Evolutionary conservation across 2,329 filamentous ascomycete species (phyloP).

Genomic region (Beauveria sp.): DNA sequence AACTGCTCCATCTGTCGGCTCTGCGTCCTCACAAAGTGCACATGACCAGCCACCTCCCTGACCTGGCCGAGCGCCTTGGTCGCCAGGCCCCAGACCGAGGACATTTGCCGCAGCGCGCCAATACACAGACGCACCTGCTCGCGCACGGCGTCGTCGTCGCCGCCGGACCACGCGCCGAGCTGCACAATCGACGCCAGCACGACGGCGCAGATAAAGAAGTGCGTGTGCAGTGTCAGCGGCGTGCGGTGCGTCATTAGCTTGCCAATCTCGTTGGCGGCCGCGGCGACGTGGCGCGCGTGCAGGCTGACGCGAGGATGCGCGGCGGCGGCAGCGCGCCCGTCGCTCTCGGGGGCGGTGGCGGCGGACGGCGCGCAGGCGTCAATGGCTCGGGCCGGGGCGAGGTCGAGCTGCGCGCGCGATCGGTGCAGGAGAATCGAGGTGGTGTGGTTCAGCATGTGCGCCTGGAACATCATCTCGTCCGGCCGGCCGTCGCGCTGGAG

Average conservation of each 20-base stretch:
- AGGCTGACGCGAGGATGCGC: background rate
- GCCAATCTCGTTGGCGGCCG: background rate
- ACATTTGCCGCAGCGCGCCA: conserved; percentile 6
- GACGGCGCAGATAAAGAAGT: conserved; percentile 7
- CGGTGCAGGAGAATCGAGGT: conserved; percentile 3
- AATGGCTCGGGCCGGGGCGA: background rate
- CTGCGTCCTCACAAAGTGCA: background rate
- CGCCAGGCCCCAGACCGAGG: background rate
- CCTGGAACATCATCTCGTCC: conserved; percentile 9
- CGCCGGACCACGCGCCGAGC: background rate
- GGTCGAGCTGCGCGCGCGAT: background rate
- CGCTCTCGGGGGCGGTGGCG: background rate
- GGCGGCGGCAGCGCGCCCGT: background rate
- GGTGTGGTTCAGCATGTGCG: conserved; percentile 4
- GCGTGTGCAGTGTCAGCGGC: background rate
- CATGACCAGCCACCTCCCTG: background rate
- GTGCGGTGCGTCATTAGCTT: conserved; percentile 5
- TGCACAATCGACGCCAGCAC: conserved; percentile 3
- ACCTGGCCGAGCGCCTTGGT: background rate
- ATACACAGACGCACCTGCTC: conserved; percentile 6
- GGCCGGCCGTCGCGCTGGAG: background rate
- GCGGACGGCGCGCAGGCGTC: background rate
- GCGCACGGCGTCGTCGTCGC: background rate
- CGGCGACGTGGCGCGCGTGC: background rate
- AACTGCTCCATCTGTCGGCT: conserved; percentile 8